Evolutionary conservation across 306 rosid species (phyloP), one percentile per base, ranked within the genome.

Genomic region (Prunus fruticosa): DNA sequence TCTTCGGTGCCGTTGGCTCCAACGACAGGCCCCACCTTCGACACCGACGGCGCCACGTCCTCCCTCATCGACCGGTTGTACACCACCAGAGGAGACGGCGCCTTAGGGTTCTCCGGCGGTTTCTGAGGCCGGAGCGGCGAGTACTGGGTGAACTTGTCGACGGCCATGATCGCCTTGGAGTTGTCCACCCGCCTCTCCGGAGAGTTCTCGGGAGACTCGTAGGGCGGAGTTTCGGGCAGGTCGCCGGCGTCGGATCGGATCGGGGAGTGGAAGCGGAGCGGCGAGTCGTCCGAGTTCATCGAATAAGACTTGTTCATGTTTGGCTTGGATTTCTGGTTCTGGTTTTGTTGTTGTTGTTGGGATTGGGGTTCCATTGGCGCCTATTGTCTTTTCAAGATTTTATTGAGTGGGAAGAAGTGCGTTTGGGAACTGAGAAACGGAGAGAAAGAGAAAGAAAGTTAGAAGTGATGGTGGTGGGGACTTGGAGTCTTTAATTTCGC

Each of bases 221-320:
- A 89, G 0, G 88, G 93, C 12, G 95, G 89, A 8, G 87, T 81
- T 11, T 86, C 92, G 9, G 64, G 65, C 6, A 87, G 88, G 67
- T 92, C 99, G 15, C 89, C 96, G 69, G 72, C 78, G 41, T 96
- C 98, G 64, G 94, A 91, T 78, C 82, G 88, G 1, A 89, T 82
- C 45, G 98, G 96, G 3, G 99, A 82, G 65, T 85, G 90, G 72
- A 73, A 83, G 7, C 87, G 89, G 79, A 88, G 87, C 8, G 97
- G 96, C 13, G 97, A 89, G 10, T 86, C 74, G 4, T 92, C 96
- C 18, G 97, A 84, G 79, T 80, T 88, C 18, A 52, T 79, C 9
- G 95, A 87, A 2, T 84, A 64, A 1, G 93, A 65, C 30, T 81
- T 92, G 74, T 85, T 88, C 98, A 92, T 91, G 30, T 15, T 47